A percentile compares a stretch with the other conserved stretches of the same genome.
phyloP scores from a whole-genome alignment of 257 asterid genomes.

The Solanum sitiens region DNA sequence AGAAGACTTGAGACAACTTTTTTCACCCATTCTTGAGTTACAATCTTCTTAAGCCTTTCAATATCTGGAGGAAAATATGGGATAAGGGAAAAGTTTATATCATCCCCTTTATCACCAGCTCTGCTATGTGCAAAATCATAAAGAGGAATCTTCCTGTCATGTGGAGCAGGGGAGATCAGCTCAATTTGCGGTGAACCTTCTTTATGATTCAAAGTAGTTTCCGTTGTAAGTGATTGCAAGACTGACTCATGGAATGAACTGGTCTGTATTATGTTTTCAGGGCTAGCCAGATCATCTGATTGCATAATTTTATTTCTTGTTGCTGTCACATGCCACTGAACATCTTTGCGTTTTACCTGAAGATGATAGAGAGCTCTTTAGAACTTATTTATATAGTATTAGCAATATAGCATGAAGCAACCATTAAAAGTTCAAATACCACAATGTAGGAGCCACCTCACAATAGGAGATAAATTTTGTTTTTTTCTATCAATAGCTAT shows the following conservation, averaged over 20 bases:
- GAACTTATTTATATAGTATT: not conserved
- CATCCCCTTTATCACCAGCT: slow-evolving; percentile 92
- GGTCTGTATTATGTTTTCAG: slow-evolving; percentile 5
- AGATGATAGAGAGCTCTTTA: not conserved
- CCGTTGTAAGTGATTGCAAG: slow-evolving; percentile 10
- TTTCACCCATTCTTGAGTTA: slow-evolving; percentile 74
- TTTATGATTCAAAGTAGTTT: not conserved
- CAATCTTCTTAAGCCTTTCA: slow-evolving; percentile 53
- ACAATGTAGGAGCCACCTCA: not conserved
- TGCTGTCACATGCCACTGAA: slow-evolving; percentile 53
- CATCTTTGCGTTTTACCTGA: slow-evolving; percentile 63
- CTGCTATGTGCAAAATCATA: slow-evolving; percentile 75
- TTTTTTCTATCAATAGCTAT: not conserved
- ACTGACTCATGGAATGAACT: slow-evolving; percentile 7
- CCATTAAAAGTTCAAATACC: not conserved
- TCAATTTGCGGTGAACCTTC: slow-evolving; percentile 7
- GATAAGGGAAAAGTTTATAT: slow-evolving; percentile 71
- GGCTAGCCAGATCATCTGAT: slow-evolving; percentile 14
- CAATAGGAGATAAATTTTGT: not conserved
- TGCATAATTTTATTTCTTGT: slow-evolving; percentile 22
- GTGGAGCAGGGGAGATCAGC: slow-evolving; percentile 36
- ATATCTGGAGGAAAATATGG: slow-evolving; percentile 82
- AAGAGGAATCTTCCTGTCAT: slow-evolving; percentile 47
- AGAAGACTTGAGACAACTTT: slow-evolving; percentile 45
- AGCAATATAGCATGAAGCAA: not conserved